phyloP scores from a whole-genome alignment of 225 moss, liverwort and hornwort species.

The Polytrichum commune region DNA sequence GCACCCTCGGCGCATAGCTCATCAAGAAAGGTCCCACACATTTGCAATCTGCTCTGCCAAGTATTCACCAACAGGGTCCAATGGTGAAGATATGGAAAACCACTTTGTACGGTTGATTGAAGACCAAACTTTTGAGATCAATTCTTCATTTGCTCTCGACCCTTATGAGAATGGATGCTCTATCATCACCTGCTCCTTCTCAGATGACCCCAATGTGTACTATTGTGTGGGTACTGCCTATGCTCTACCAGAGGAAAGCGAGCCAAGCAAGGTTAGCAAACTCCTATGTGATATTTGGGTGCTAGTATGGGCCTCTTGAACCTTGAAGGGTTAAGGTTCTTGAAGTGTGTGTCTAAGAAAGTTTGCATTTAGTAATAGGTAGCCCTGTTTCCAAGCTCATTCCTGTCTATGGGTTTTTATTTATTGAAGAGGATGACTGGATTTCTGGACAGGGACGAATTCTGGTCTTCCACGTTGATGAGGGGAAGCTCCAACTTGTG shows the following conservation, averaged over 20 bases:
- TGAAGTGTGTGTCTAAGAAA: too few relatives aligned
- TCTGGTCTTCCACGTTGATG: slow-evolving; percentile 86
- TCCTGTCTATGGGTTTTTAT: too few relatives aligned
- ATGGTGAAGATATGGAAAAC: slow-evolving; percentile 89
- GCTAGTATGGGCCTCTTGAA: too few relatives aligned
- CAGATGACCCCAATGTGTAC: slow-evolving; percentile 81
- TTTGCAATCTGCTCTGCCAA: slow-evolving; percentile 95
- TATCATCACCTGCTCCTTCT: slow-evolving; percentile 90
- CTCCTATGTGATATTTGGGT: too few relatives aligned
- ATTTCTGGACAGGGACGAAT: slow-evolving; percentile 68
- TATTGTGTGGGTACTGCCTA: slow-evolving; percentile 97
- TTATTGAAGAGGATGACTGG: not conserved
- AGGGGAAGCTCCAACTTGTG: slow-evolving; percentile 83
- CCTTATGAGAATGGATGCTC: slow-evolving; percentile 94
- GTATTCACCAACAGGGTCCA: slow-evolving; percentile 67
- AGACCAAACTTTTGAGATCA: slow-evolving; percentile 94
- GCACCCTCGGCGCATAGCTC: slow-evolving; percentile 89
- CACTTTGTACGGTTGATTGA: slow-evolving; percentile 88
- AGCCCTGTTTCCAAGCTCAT: too few relatives aligned
- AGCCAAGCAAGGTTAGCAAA: slow-evolving; percentile 83
- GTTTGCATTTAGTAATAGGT: too few relatives aligned
- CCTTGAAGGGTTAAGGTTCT: too few relatives aligned
- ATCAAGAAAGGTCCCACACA: slow-evolving; percentile 87
- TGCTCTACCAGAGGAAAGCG: slow-evolving; percentile 92
- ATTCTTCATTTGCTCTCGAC: slow-evolving; percentile 77